Conservation (phyloP, 2,329 filamentous ascomycete genomes). For the Fusarium fracticaudum region DNA sequence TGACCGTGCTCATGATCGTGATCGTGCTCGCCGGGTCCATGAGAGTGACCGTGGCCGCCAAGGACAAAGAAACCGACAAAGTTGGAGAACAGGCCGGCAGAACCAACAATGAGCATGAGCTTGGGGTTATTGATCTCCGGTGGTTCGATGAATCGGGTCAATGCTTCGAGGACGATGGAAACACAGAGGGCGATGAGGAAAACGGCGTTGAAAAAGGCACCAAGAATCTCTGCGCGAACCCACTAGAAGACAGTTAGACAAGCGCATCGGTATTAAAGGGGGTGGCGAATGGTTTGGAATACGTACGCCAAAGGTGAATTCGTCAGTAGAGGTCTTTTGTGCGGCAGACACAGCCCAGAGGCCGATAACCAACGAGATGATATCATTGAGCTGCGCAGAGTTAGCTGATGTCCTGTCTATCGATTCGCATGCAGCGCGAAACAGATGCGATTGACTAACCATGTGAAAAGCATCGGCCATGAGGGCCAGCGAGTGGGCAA, state of each 20-base stretch:
- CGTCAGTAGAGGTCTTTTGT: slow-evolving; percentile 84
- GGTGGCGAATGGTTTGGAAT: slow-evolving; percentile 26
- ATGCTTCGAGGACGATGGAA: slow-evolving; percentile 94
- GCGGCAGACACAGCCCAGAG: slow-evolving; percentile 95
- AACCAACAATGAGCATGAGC: slow-evolving; percentile 90
- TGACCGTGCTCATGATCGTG: slow-evolving; percentile 54
- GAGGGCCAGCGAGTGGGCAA: slow-evolving; percentile 89
- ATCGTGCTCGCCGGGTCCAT: slow-evolving; percentile 67
- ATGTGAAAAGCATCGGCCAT: slow-evolving; percentile 99
- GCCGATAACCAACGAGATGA: slow-evolving; percentile 90
- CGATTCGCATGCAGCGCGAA: not conserved
- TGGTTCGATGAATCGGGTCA: slow-evolving; percentile 91
- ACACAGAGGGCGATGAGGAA: slow-evolving; percentile 97
- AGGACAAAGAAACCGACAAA: slow-evolving; percentile 89
- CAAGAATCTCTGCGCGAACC: slow-evolving; percentile 96
- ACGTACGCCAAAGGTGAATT: slow-evolving; percentile 91
- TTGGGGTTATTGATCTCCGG: slow-evolving; percentile 86
- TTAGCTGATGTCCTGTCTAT: slow-evolving; percentile 16
- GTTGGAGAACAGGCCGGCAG: slow-evolving; percentile 86
- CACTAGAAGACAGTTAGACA: slow-evolving; percentile 66
- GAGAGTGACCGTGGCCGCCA: slow-evolving; percentile 90
- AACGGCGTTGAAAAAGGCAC: slow-evolving; percentile 95
- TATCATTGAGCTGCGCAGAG: slow-evolving; percentile 82
- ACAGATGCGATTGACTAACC: slow-evolving; percentile 62
- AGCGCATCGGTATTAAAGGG: not conserved